Conservation (phyloP, 176 grass and related monocot genomes). For the Lolium perenne region DNA sequence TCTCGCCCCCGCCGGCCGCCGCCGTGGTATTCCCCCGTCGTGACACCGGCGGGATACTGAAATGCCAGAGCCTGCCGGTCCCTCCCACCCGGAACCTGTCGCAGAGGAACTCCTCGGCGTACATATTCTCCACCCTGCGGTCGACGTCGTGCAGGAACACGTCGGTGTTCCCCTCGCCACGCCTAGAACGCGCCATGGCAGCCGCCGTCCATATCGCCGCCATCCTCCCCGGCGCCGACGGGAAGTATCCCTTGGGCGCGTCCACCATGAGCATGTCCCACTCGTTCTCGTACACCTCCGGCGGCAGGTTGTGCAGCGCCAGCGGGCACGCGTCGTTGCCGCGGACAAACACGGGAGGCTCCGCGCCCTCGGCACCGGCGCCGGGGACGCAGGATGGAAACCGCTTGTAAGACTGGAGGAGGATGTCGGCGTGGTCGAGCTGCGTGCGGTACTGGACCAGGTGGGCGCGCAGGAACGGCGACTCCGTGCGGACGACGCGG, state of each 20-base stretch:
- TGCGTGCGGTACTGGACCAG: background rate
- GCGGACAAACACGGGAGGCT: background rate
- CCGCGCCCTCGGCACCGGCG: background rate
- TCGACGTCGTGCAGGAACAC: constrained; percentile 21
- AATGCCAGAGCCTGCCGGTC: constrained; percentile 8
- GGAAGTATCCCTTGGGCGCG: constrained; percentile 14
- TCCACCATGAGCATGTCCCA: constrained; percentile 19
- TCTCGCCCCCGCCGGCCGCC: background rate
- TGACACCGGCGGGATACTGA: constrained; percentile 11
- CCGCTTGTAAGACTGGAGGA: constrained; percentile 1
- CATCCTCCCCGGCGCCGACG: constrained; percentile 2
- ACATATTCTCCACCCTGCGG: background rate
- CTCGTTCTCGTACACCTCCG: constrained; percentile 10
- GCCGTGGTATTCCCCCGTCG: background rate
- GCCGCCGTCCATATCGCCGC: constrained; percentile 7
- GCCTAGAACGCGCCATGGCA: background rate
- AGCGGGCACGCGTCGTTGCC: background rate
- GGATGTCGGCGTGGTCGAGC: background rate
- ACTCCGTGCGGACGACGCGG: background rate
- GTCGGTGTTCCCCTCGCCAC: background rate
- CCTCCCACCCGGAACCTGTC: background rate
- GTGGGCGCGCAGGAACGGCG: background rate
- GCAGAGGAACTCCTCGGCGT: constrained; percentile 1
- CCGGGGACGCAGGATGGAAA: background rate
- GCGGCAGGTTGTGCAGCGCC: background rate